Evolutionary conservation across 208 protist genomes (phyloP), one percentile per base, ranked within the genome.

Genomic region (Tritrichomonas foetus): DNA sequence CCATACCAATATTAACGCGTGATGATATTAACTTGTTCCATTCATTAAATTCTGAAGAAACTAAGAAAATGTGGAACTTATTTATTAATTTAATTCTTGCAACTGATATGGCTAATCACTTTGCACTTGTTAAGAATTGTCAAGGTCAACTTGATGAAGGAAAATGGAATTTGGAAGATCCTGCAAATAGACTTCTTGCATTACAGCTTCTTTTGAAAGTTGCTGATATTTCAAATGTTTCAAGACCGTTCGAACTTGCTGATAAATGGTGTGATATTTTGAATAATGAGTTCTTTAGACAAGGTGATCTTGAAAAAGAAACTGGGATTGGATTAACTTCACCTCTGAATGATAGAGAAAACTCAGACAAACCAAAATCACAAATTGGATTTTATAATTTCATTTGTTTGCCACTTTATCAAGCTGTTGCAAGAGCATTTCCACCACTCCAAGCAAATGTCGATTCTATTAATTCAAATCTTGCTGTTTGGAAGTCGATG

Each of bases 21-120:
- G 75, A 80, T n/a, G 93, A 93, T 14, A 74, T 5, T 44, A 95
- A 95, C 84, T 94, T 96, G 39, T 36, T 96, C 41, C 33, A 47
- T 11, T 25, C 33, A 5, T 82, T 96, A 8, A 36, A 93, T 11
- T 20, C 47, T 36, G 94, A 44, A 44, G 89, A 95, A 84, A 95
- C 94, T 50, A 66, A 72, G 25, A 33, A 94, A 16, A 5, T 96
- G 9, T 94, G 95, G 30, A 57, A 94, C 27, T 69, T 93, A 36
- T 92, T 96, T 27, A 93, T 96, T 57, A 50, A 94, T 20, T 66
- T 94, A 50, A 96, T 97, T 39, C 93, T 97, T 8, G 92, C 95
- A 22, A 97, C 96, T 3, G 95, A 96, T 93, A 96, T 97, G 95
- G 41, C 55, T 3, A 66, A 93, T 16, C 96, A 97, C 94, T 95